These are phyloP conservation scores for Epichloe gansuensis DNA, from an alignment of 2,329 filamentous ascomycete genomes.

Conservation along the genomic window DNA sequence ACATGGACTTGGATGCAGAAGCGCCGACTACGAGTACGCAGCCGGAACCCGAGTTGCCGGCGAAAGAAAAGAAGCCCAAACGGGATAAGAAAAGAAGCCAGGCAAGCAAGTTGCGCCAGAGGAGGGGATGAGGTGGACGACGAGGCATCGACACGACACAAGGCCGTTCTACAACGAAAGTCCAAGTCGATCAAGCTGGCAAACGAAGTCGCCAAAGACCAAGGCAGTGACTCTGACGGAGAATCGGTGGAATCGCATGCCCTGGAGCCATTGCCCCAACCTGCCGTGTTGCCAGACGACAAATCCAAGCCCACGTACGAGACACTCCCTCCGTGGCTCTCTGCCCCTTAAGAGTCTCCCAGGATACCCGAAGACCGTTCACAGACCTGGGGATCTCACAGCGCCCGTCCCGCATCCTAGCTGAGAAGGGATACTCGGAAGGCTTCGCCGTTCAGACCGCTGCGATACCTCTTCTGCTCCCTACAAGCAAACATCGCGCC, in stretches of 20 bases:
- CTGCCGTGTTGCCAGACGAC: slow-evolving; percentile 46
- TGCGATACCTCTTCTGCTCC: slow-evolving; percentile 67
- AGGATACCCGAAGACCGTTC: slow-evolving; percentile 50
- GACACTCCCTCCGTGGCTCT: slow-evolving; percentile 70
- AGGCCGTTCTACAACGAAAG: slow-evolving; percentile 41
- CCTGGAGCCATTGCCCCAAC: slow-evolving; percentile 72
- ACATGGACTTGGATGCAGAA: slow-evolving; percentile 1
- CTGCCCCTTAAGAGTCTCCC: slow-evolving; percentile 55
- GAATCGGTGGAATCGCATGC: slow-evolving; percentile 47
- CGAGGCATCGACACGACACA: slow-evolving; percentile 29
- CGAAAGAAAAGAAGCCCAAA: slow-evolving; percentile 1
- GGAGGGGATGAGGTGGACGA: slow-evolving; percentile 15
- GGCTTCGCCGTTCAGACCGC: slow-evolving; percentile 32
- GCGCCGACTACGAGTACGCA: background rate
- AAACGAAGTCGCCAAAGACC: slow-evolving; percentile 25
- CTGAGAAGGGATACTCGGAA: slow-evolving; percentile 39
- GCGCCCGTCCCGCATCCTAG: slow-evolving; percentile 49
- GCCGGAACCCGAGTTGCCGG: background rate
- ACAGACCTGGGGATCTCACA: slow-evolving; percentile 47
- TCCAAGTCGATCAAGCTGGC: slow-evolving; percentile 41
- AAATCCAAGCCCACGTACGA: slow-evolving; percentile 56
- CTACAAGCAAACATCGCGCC: slow-evolving; percentile 44
- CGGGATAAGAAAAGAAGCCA: slow-evolving; percentile 16
- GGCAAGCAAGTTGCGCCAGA: slow-evolving; percentile 10
- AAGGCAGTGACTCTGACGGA: slow-evolving; percentile 17